These are phyloP conservation scores for Epichloe sp. DNA, from an alignment of 2,329 filamentous ascomycete species.

Conservation along the genomic window DNA sequence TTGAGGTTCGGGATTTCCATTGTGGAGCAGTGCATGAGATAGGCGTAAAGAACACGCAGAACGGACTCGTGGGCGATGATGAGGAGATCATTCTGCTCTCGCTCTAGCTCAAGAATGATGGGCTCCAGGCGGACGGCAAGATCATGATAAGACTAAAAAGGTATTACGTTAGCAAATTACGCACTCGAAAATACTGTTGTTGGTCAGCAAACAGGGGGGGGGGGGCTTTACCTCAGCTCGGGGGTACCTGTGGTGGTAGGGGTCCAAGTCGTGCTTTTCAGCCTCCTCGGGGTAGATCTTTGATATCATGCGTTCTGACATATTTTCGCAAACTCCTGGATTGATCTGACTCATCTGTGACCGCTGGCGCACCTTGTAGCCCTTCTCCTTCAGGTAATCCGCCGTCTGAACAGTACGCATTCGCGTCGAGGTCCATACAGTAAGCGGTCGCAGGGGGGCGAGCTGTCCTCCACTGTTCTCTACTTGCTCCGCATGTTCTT, in stretches of 20 bases:
- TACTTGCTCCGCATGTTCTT: constrained; percentile 59
- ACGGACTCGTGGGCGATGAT: constrained; percentile 98
- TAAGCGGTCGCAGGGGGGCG: constrained; percentile 65
- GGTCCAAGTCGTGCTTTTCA: constrained; percentile 81
- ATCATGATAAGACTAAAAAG: constrained; percentile 78
- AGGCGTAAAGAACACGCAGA: constrained; percentile 91
- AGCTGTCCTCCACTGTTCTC: constrained; percentile 50
- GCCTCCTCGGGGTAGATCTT: constrained; percentile 81
- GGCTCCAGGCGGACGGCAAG: constrained; percentile 95
- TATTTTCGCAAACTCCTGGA: constrained; percentile 87
- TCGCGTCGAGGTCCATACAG: constrained; percentile 90
- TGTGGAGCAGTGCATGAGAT: constrained; percentile 96
- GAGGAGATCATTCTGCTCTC: constrained; percentile 92
- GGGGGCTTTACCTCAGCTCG: constrained; percentile 59
- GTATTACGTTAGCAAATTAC: neutral
- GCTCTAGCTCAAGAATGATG: constrained; percentile 92
- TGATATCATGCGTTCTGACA: constrained; percentile 72
- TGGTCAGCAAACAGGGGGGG: neutral
- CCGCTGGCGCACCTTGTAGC: constrained; percentile 78
- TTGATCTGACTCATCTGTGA: constrained; percentile 97
- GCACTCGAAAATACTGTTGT: neutral
- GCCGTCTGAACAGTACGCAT: constrained; percentile 84
- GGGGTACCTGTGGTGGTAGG: constrained; percentile 93
- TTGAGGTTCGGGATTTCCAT: constrained; percentile 85
- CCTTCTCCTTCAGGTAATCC: constrained; percentile 62